Conservation (phyloP, 495 filamentous ascomycete genomes). For the Xylaria longipes region DNA sequence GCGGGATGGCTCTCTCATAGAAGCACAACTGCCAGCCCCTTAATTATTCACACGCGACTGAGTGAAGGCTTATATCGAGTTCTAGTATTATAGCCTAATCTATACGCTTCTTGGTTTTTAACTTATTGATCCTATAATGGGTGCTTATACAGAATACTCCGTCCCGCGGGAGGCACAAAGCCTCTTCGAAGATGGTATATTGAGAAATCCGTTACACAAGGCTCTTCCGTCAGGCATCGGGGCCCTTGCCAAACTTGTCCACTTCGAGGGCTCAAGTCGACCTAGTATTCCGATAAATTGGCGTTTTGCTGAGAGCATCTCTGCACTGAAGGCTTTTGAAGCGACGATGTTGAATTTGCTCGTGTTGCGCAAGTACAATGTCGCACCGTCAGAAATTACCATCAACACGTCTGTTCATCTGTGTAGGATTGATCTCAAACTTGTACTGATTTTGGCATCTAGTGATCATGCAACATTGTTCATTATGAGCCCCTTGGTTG, state of each 20-base stretch:
- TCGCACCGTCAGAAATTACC: conserved; percentile 24
- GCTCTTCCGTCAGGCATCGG: conserved; percentile 23
- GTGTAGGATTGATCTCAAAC: not conserved
- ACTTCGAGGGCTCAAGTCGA: conserved; percentile 30
- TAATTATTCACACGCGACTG: not conserved
- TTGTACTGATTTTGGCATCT: not conserved
- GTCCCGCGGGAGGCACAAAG: conserved; percentile 32
- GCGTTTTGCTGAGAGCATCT: conserved; percentile 43
- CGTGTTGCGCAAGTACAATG: conserved; percentile 35
- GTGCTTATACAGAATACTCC: conserved; percentile 29
- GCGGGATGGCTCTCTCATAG: not conserved
- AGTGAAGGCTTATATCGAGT: not conserved
- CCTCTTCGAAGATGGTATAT: conserved; percentile 36
- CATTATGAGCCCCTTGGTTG: conserved; percentile 28
- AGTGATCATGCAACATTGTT: conserved; percentile 37
- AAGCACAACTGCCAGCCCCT: not conserved
- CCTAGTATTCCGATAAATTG: conserved; percentile 43
- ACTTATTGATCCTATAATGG: not conserved
- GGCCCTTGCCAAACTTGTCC: conserved; percentile 3
- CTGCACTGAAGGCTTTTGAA: conserved; percentile 41
- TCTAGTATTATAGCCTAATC: not conserved
- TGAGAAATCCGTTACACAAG: conserved; percentile 33
- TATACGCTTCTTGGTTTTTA: not conserved
- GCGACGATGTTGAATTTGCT: conserved; percentile 36
- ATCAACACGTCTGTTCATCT: conserved; percentile 31